These are phyloP conservation scores for Botrytis pseudocinerea DNA, from an alignment of 2,329 filamentous ascomycete genomes.

Conservation along the genomic window DNA sequence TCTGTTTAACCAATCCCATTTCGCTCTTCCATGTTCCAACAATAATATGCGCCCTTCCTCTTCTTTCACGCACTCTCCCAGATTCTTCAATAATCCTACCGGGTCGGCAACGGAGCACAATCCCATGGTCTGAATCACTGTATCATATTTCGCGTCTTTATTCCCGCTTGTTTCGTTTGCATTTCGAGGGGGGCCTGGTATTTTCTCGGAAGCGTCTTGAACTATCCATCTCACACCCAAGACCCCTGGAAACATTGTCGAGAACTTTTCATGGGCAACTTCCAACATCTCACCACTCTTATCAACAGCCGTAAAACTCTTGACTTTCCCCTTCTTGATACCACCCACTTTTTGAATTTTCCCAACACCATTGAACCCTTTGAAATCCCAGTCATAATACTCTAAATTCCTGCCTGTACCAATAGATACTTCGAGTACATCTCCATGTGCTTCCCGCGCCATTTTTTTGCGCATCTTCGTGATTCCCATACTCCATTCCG, in stretches of 20 bases:
- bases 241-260: slow-evolving; percentile 45
- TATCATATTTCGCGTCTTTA: slow-evolving; percentile 52
- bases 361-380: slow-evolving; percentile 32
- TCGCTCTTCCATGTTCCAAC: slow-evolving; percentile 62
- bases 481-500: slow-evolving; percentile 59
- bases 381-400: slow-evolving; percentile 57
- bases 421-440: slow-evolving; percentile 63
- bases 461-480: slow-evolving; percentile 52
- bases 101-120: slow-evolving; percentile 63
- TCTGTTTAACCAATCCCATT: slow-evolving; percentile 55
- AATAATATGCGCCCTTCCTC: slow-evolving; percentile 60
- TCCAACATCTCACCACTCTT: slow-evolving; percentile 61
- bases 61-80: slow-evolving; percentile 54
- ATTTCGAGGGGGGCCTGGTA: slow-evolving; percentile 35
- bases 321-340: slow-evolving; percentile 43
- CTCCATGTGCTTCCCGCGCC: slow-evolving; percentile 50
- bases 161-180: slow-evolving; percentile 34
- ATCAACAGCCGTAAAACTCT: slow-evolving; percentile 62
- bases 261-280: slow-evolving; percentile 56
- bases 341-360: slow-evolving; percentile 28
- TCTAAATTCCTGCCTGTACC: slow-evolving; percentile 63
- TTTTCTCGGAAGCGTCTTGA: slow-evolving; percentile 36
- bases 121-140: slow-evolving; percentile 63
- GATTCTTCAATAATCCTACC: slow-evolving; percentile 52
- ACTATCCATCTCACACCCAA: slow-evolving; percentile 45